phyloP scores from a whole-genome alignment of 225 moss, liverwort and hornwort genomes.

The Polytrichum formosum region DNA sequence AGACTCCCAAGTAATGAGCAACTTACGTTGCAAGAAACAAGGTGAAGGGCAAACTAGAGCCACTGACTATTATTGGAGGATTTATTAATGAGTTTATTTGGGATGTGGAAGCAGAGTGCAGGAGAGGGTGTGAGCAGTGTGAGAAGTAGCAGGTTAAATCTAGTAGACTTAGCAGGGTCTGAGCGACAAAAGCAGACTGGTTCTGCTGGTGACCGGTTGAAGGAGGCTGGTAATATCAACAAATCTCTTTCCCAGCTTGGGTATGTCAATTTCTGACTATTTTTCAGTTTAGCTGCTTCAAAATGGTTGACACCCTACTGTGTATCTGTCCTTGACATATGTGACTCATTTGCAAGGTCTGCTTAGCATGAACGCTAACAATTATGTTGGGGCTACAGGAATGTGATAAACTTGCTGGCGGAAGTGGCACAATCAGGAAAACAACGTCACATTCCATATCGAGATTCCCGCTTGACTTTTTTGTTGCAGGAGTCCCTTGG shows the following conservation, averaged over 20 bases:
- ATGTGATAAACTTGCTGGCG: slow-evolving; percentile 59
- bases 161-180: slow-evolving; percentile 95
- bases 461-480: slow-evolving; percentile 95
- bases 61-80: no score
- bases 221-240: slow-evolving; percentile 98
- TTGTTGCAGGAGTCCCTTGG: slow-evolving; percentile 94
- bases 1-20: no score
- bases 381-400: slow-evolving; percentile 20
- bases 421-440: slow-evolving; percentile 74
- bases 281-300: no score
- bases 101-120: slow-evolving; percentile 64
- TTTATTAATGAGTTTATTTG: not conserved
- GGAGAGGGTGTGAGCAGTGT: slow-evolving; percentile 91
- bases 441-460: slow-evolving; percentile 88
- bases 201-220: slow-evolving; percentile 89
- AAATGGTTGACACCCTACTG: no score
- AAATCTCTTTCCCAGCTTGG: slow-evolving; percentile 95
- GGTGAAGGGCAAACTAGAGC: no score
- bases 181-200: slow-evolving; percentile 97
- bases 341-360: no score
- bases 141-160: slow-evolving; percentile 77
- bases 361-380: no score
- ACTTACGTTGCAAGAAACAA: no score
- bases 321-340: no score
- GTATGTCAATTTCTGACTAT: slow-evolving; percentile 28